Evolutionary conservation across 2,329 filamentous ascomycete species (phyloP), one percentile per base, ranked within the genome.

Genomic region (Diaporthe vexans): DNA sequence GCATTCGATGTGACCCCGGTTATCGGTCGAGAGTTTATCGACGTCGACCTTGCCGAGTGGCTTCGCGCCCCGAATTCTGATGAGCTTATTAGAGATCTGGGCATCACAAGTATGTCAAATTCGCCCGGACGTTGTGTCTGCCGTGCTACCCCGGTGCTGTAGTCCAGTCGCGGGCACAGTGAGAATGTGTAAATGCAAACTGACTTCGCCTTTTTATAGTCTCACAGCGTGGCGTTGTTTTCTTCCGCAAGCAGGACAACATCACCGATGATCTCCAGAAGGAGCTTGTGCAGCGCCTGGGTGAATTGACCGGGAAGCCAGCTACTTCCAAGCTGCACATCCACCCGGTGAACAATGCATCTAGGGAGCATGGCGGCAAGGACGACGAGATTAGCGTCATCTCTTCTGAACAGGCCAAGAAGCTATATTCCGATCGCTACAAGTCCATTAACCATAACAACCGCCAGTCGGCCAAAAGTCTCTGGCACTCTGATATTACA

Each of bases 161-260:
- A 4, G 4, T 21, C 37, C 37, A 13, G 10, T 40, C 13, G 11
- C 11, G 37, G 4, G 37, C 37, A 13, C 13, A 40, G 15, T 40
- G 37, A 13, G 37, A 13, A 3, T 40, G 33, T 13, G 48, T 15
- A 33, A 35, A n/a, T 70, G 21, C 19, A 21, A 8, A 48, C 24
- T 46, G 19, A 37, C 24, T 24, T 37, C 37, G 11, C 37, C 1
- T 0, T 29, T 3, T 29, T 15, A 4, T 29, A 93, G 91, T 94
- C 77, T 93, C 92, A 1, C 88, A 90, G 75, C 89, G 92, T 0
- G 92, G 92, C 13, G 92, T 94, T 4, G 91, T 94, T 43, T 93
- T 94, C 84, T 93, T 94, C 83, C 89, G 91, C 26, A 87, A 88
- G 40, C 92, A 94, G 76, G 85, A 92, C 79, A 84, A 85, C 48